phyloP scores from a whole-genome alignment of 2,329 filamentous ascomycete species.

The Cercospora sp. region DNA sequence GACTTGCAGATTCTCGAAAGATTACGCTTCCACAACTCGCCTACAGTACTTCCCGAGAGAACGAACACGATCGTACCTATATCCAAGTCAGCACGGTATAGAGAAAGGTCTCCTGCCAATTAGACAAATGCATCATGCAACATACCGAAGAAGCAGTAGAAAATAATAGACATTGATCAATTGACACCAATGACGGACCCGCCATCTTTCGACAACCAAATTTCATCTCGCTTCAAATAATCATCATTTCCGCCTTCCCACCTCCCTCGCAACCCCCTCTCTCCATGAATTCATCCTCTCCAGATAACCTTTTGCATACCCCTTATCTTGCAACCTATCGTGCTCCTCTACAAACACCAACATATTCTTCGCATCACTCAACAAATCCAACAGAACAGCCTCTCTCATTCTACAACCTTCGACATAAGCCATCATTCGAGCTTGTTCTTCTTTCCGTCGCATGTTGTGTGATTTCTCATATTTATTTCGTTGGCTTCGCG shows the following conservation, averaged over 20 bases:
- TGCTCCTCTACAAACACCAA: neutral
- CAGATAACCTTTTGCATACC: conserved; percentile 6
- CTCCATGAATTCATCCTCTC: conserved; percentile 10
- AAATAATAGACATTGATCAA: neutral
- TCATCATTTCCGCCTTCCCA: neutral
- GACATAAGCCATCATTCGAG: conserved; percentile 9
- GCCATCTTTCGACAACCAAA: neutral
- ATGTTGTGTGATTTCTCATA: conserved; percentile 1
- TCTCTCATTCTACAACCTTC: conserved; percentile 8
- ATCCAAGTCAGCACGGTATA: neutral
- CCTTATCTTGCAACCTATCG: neutral
- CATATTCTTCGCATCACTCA: conserved; percentile 1
- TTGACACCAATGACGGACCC: neutral
- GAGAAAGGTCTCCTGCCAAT: neutral
- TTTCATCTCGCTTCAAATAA: no score
- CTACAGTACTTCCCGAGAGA: neutral
- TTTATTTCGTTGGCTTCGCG: conserved; percentile 2
- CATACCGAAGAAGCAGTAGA: neutral
- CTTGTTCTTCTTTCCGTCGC: neutral
- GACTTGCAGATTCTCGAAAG: neutral
- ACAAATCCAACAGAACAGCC: neutral
- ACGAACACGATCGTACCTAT: neutral
- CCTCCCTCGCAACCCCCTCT: neutral
- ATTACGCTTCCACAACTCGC: neutral
- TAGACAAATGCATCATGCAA: neutral